Conservation (phyloP, 177 flowering plant species). For the Vitis hybrid region DNA sequence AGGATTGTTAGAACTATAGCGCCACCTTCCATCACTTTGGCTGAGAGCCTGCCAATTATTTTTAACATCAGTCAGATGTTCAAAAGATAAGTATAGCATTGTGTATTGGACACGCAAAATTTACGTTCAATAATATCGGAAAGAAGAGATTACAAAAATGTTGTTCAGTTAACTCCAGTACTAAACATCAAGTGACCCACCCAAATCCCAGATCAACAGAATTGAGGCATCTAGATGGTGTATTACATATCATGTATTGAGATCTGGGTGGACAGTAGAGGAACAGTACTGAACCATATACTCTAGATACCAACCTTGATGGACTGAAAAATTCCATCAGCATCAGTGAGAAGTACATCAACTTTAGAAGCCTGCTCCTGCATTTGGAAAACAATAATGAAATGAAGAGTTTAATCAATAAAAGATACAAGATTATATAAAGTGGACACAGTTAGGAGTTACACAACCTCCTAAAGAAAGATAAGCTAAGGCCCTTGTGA, state of each 20-base stretch:
- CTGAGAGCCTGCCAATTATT: slow-evolving; percentile 63
- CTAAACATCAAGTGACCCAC: not conserved
- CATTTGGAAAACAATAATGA: slow-evolving; percentile 4
- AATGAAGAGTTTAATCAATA: not conserved
- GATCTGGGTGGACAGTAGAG: not conserved
- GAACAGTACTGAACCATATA: not conserved
- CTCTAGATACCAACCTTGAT: slow-evolving; percentile 61
- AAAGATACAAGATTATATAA: not conserved
- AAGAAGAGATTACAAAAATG: not conserved
- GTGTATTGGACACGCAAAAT: not conserved
- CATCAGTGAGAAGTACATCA: slow-evolving; percentile 62
- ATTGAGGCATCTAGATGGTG: not conserved
- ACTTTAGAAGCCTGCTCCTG: slow-evolving; percentile 60
- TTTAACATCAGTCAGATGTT: slow-evolving; percentile 1
- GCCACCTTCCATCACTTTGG: slow-evolving; percentile 99
- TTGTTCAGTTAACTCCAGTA: not conserved
- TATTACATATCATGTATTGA: not conserved
- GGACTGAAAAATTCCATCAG: slow-evolving; percentile 71
- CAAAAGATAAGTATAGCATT: not conserved
- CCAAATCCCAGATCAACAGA: slow-evolving; percentile 2
- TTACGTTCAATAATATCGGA: no score
- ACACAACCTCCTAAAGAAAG: not conserved
- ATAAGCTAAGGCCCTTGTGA: not conserved
- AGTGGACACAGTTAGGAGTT: not conserved
- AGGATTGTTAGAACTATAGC: slow-evolving; percentile 68